phyloP scores from a whole-genome alignment of 495 filamentous ascomycete genomes.

The Hypomontagnella submonticulosa region DNA sequence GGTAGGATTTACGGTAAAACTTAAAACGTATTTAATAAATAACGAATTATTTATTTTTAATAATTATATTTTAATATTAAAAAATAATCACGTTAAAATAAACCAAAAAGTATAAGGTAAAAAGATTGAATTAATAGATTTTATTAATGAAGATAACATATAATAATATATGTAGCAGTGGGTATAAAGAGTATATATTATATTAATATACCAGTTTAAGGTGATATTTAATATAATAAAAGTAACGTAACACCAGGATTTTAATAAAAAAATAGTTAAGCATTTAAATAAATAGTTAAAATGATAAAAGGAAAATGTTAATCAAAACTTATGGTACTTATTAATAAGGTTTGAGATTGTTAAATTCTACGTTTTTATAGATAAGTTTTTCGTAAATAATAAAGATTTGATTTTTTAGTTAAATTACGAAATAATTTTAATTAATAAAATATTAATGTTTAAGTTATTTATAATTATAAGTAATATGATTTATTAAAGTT shows the following conservation, averaged over 20 bases:
- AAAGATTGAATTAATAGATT: neutral
- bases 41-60: neutral
- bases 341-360: neutral
- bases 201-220: neutral
- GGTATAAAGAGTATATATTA: neutral
- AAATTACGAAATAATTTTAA: neutral
- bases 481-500: conserved; percentile 3
- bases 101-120: neutral
- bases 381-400: neutral
- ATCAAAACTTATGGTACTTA: neutral
- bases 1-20: neutral
- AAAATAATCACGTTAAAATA: neutral
- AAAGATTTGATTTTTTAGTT: neutral
- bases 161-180: neutral
- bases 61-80: neutral
- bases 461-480: neutral
- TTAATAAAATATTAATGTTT: neutral
- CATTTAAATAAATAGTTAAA: neutral
- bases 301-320: neutral
- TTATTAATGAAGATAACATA: neutral
- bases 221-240: neutral
- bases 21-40: neutral
- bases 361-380: neutral
- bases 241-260: neutral
- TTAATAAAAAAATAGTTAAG: neutral